phyloP scores from a whole-genome alignment of 2,329 filamentous ascomycete species.

The Hypoxylon sp. region DNA sequence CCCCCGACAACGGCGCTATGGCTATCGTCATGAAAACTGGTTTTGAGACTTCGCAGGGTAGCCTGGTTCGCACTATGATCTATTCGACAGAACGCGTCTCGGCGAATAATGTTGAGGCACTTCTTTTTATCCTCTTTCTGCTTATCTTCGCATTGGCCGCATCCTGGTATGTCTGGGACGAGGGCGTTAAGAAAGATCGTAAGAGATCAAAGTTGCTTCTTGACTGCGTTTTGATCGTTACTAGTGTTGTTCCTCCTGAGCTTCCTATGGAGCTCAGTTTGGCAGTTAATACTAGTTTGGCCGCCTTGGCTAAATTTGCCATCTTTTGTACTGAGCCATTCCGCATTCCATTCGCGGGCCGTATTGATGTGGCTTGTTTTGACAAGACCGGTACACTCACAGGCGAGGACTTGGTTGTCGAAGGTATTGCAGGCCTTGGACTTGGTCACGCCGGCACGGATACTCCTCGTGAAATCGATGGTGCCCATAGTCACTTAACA shows the following conservation, averaged over 20 bases:
- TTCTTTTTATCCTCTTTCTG: constrained; percentile 98
- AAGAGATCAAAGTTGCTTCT: constrained; percentile 97
- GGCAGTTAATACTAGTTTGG: constrained; percentile 97
- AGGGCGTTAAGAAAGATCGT: constrained; percentile 93
- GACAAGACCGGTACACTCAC: constrained; percentile 98
- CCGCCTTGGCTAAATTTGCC: constrained; percentile 92
- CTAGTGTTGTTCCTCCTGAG: constrained; percentile 97
- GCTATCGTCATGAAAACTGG: constrained; percentile 97
- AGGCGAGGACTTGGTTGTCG: constrained; percentile 95
- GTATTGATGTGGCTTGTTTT: constrained; percentile 96
- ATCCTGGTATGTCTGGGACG: constrained; percentile 99
- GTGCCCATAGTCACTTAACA: constrained; percentile 84
- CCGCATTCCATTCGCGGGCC: constrained; percentile 95
- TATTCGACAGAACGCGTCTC: constrained; percentile 99
- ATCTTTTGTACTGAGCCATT: constrained; percentile 99
- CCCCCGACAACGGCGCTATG: constrained; percentile 94
- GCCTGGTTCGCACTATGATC: constrained; percentile 98
- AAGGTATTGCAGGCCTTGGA: constrained; percentile 92
- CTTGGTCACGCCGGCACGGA: constrained; percentile 77
- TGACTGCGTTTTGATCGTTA: constrained; percentile 97
- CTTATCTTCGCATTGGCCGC: constrained; percentile 96
- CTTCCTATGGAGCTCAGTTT: constrained; percentile 97
- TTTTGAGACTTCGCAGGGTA: constrained; percentile 98
- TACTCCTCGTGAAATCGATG: constrained; percentile 78
- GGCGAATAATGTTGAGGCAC: constrained; percentile 95